Conservation (phyloP, 192 early-diverging fungal genomes). For the Coemansia sp. region DNA sequence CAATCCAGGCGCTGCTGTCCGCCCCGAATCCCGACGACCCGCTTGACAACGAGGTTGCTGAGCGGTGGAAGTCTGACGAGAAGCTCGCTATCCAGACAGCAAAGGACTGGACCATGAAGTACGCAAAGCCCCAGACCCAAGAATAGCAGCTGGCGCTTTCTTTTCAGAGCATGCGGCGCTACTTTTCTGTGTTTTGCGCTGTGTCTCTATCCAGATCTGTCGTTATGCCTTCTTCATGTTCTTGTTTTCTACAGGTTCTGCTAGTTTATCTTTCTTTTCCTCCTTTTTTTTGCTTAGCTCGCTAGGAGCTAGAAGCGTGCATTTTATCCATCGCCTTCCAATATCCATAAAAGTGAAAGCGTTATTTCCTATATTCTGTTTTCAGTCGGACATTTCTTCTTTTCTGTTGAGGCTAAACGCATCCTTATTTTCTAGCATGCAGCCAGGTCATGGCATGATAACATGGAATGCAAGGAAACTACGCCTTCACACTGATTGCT, state of each 20-base stretch:
- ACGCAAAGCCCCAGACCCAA: constrained; percentile 10
- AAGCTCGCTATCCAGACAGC: constrained; percentile 85
- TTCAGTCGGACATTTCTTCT: too few species aligned
- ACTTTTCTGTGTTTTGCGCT: neutral
- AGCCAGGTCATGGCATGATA: too few species aligned
- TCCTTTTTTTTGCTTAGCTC: neutral
- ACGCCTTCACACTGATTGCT: too few species aligned
- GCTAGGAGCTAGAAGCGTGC: neutral
- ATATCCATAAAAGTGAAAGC: neutral
- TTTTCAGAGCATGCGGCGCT: neutral
- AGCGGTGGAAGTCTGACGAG: constrained; percentile 99
- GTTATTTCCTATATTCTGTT: neutral
- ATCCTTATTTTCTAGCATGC: too few species aligned
- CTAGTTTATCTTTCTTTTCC: neutral
- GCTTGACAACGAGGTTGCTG: constrained; percentile 96
- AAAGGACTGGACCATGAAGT: constrained; percentile 38
- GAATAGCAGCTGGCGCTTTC: neutral
- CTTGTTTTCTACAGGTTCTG: neutral
- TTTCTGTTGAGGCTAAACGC: too few species aligned
- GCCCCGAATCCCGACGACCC: constrained; percentile 99
- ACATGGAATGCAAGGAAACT: too few species aligned
- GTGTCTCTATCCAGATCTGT: neutral
- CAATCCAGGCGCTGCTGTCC: constrained; percentile 94
- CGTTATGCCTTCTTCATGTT: neutral
- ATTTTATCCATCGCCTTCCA: neutral